phyloP scores from a whole-genome alignment of 2,329 filamentous ascomycete species.

The Fusarium chaquense region DNA sequence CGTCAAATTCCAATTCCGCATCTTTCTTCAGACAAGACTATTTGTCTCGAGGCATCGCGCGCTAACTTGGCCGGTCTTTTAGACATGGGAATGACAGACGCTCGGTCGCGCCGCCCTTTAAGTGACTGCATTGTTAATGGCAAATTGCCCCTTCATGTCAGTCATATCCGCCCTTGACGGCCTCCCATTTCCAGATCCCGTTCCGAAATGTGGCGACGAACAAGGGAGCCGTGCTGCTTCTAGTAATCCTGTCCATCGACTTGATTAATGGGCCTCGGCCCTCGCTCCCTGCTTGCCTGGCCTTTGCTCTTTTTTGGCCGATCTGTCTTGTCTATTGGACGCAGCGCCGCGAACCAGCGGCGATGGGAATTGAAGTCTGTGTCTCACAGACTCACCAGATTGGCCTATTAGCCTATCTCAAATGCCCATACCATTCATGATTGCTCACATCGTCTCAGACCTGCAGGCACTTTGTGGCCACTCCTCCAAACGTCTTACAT shows the following conservation, averaged over 20 bases:
- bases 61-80: constrained; percentile 19
- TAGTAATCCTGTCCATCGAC: constrained; percentile 19
- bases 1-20: constrained; percentile 37
- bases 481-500: constrained; percentile 23
- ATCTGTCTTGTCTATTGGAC: constrained; percentile 35
- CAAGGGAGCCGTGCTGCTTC: constrained; percentile 17
- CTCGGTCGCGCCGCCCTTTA: constrained; percentile 27
- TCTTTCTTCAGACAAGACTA: constrained; percentile 25
- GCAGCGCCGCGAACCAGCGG: constrained; percentile 9
- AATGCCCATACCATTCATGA: constrained; percentile 33
- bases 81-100: constrained; percentile 7
- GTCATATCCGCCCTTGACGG: constrained; percentile 28
- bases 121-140: constrained; percentile 18
- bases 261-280: constrained; percentile 38
- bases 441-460: constrained; percentile 44
- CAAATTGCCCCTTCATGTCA: constrained; percentile 30
- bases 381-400: constrained; percentile 28
- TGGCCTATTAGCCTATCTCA: constrained; percentile 41
- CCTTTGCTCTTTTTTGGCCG: constrained; percentile 17
- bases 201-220: constrained; percentile 27
- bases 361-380: constrained; percentile 1
- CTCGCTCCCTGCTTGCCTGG: constrained; percentile 32
- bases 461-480: constrained; percentile 25
- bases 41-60: constrained; percentile 11
- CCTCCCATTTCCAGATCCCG: constrained; percentile 30